Percentiles rank a stretch among this genome's conserved stretches.
phyloP scores from a whole-genome alignment of 2,329 filamentous ascomycete species.

The Chaetomium sp. region DNA sequence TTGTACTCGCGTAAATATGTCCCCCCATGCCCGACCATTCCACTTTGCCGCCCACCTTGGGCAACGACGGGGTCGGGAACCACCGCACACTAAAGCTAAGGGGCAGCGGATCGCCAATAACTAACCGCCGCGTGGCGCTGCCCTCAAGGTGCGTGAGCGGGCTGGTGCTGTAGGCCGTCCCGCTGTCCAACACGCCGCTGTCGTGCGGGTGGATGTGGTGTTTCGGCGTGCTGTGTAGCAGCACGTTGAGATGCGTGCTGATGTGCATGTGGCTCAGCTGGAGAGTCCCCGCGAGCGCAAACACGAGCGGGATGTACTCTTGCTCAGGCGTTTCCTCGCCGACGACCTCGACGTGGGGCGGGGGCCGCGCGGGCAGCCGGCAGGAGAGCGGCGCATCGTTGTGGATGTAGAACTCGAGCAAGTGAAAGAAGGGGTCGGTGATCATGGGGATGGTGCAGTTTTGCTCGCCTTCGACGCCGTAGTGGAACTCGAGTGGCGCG shows the following conservation, averaged over 20 bases:
- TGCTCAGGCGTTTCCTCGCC: constrained; percentile 44
- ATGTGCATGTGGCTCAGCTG: constrained; percentile 88
- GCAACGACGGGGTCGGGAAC: constrained; percentile 71
- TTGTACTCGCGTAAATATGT: constrained; percentile 56
- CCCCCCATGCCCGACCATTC: constrained; percentile 61
- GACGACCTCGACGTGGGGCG: constrained; percentile 47
- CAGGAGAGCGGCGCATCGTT: constrained; percentile 90
- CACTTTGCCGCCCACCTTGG: constrained; percentile 57
- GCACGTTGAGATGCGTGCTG: constrained; percentile 79
- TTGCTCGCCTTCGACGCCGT: constrained; percentile 73
- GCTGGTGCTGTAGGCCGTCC: constrained; percentile 77
- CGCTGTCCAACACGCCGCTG: constrained; percentile 78
- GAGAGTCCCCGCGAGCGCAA: constrained; percentile 82
- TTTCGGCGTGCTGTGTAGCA: constrained; percentile 66
- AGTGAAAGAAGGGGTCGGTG: constrained; percentile 74
- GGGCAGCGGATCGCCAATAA: constrained; percentile 81
- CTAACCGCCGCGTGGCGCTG: constrained; percentile 55
- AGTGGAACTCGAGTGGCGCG: constrained; percentile 74
- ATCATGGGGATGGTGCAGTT: constrained; percentile 79
- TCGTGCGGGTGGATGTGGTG: constrained; percentile 57
- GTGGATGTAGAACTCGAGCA: constrained; percentile 96
- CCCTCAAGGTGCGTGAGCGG: constrained; percentile 56
- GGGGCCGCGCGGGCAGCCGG: constrained; percentile 74
- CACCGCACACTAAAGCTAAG: constrained; percentile 77
- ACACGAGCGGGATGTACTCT: constrained; percentile 75